phyloP scores from a whole-genome alignment of 164 flowering plant genomes.

The Macadamia tetraphylla region DNA sequence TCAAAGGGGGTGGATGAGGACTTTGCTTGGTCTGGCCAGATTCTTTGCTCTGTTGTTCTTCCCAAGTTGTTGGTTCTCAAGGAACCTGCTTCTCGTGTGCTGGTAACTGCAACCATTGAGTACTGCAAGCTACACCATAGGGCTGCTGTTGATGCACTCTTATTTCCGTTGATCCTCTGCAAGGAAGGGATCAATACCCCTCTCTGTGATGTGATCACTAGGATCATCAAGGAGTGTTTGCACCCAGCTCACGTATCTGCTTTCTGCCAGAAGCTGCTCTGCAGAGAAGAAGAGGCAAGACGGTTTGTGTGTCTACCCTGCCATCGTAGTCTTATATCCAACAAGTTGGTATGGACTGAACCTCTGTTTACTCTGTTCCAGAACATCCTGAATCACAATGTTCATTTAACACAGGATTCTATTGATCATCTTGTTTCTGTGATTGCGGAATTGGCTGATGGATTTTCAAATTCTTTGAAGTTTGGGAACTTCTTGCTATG shows the following conservation, averaged over 20 bases:
- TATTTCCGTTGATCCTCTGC: slow-evolving; percentile 47
- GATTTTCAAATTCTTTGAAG: slow-evolving; percentile 58
- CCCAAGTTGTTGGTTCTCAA: slow-evolving; percentile 56
- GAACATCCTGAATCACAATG: slow-evolving; percentile 50
- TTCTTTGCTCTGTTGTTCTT: slow-evolving; percentile 54
- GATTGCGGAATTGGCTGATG: slow-evolving; percentile 27
- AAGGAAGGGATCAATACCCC: slow-evolving; percentile 51
- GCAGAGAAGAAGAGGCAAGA: slow-evolving; percentile 26
- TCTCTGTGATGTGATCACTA: slow-evolving; percentile 50
- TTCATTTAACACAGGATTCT: slow-evolving; percentile 49
- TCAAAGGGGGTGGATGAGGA: slow-evolving; percentile 28
- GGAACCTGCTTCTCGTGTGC: slow-evolving; percentile 53
- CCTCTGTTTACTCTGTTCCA: slow-evolving; percentile 54
- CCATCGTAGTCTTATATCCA: slow-evolving; percentile 39
- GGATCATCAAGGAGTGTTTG: slow-evolving; percentile 61
- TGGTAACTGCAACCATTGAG: slow-evolving; percentile 40
- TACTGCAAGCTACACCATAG: slow-evolving; percentile 59
- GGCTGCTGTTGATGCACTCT: slow-evolving; percentile 58
- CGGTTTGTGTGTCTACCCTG: slow-evolving; percentile 46
- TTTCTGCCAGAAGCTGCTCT: slow-evolving; percentile 60
- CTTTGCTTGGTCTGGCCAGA: slow-evolving; percentile 49
- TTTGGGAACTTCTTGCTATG: slow-evolving; percentile 65
- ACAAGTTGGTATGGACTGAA: slow-evolving; percentile 70
- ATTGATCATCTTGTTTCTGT: slow-evolving; percentile 41
- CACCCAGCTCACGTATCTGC: slow-evolving; percentile 75